Base-by-base conservation (phyloP, 2,329 filamentous ascomycete genomes). In the Apiospora hydei region DNA sequence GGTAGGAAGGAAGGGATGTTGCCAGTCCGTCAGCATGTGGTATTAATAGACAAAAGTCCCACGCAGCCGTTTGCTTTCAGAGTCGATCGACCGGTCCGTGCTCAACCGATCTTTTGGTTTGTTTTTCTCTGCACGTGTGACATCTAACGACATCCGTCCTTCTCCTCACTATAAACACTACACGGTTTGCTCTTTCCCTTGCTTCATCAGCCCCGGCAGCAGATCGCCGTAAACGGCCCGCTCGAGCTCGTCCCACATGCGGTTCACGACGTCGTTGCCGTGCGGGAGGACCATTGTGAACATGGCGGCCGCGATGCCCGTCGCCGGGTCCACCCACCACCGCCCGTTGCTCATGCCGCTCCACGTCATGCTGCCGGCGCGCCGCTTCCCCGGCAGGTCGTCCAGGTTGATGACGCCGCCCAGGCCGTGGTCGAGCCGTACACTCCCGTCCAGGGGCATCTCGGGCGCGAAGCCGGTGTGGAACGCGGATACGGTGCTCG, bases 321-420 rank as follows among this genome's bases (percentile, higher is more conserved):
- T 78, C 72, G 79, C 74, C 7, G 73, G 75, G 69, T 84, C 83
- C 30, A 83, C 76, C 83, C 83, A 84, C 84, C 85, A 86, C 71
- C 81, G 81, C 24, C 81, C 78, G 71, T 85, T 85, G 30, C 76
- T 77, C 72, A 83, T 80, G 46, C 85, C 85, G n/a, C 78, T 78
- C 84, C 85, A 86, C 77, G 81, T 83, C 71, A 86, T 72, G 46
- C 83, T 85, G 0, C 84, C 84, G 74, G 80, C 82, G 67, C 76
- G 79, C 49, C 85, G 78, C 79, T 83, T 84, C 0, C 82, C 82
- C 0, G 81, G 79, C 10, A 82, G 77, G 70, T 85, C 81, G 38
- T 80, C 78, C 73, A 82, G 71, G 70, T 84, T 85, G 64, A 86
- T 74, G 41, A 83, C 75, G 4, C 84, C 85, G 4, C 79, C 80